Evolutionary conservation across 169 alveolate genomes (phyloP), one percentile per base, ranked within the genome.

Genomic region (Besnoitia besnoiti): DNA sequence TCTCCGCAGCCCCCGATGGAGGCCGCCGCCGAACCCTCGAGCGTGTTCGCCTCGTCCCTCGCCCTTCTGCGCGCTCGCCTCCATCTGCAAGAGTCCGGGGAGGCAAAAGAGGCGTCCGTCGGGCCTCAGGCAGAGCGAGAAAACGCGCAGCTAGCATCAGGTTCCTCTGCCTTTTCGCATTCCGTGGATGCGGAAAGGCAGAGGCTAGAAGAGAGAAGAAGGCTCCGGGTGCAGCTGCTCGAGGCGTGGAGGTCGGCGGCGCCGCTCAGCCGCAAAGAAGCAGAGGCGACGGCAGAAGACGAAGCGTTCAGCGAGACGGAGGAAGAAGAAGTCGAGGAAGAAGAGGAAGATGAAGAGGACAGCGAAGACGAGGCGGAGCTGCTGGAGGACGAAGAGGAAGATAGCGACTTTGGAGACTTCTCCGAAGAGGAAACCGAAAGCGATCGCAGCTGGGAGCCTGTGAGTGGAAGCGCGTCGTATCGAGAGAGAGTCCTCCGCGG

Each of bases 201-300:
- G 30, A 19, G 82, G 46, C 30, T 1, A 1, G 82, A 73, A 10
- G 82, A 73, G n/a, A 10, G 82, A 4, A 39, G 82, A 10, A 2
- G 59, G 59, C 55, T 42, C 59, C 87, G 87, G 50, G 14, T 2
- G 55, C 59, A 40, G 35, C 87, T 77, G 55, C 87, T 77, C 21
- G 40, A 77, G 37, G 87, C 10, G 33, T 77, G 87, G 87, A 51
- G n/a, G 39, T 21, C 39, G 44, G n/a, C 82, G 46, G 2, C 8
- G 82, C 14, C 44, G 42, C 24, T 10, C 55, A 35, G n/a, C 55
- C 8, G 46, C 8, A 40, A 76, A 47, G 85, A 76, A n/a, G 16
- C 85, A 76, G 85, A 76, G 55, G 49, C 85, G 4, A 47, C 8
- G 50, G 51, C 24, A 76, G 51, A 76, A 4, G 51, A 39, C 3